Evolutionary conservation across 1,139 yeast genomes (phyloP), one percentile per base, ranked within the genome.

Genomic region (Yamadazyma blattariae): DNA sequence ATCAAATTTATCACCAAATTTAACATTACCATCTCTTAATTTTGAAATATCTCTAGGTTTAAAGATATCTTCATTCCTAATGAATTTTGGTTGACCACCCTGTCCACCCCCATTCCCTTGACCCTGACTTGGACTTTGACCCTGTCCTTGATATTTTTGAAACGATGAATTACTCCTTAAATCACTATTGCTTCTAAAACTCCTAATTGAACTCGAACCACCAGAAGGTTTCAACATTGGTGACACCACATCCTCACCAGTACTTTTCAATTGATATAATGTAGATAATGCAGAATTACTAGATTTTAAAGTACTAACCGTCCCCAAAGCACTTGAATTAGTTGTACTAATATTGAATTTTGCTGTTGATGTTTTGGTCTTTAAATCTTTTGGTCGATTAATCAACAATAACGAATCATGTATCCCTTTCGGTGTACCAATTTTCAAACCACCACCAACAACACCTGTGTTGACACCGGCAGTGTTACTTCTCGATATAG

Each of bases 231-330:
- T 38, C 2, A 35, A 25, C 6, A 28, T 9, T 3, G 48, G 47
- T 5, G 48, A 34, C 5, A 14, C 12, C 0, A 27, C 20, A n/a
- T 20, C 7, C n/a, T 61, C 69, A 6, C 64, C 69, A 9, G 61
- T 54, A 11, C 34, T 32, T 39, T 64, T 67, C 33, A 70, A 52
- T n/a, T 58, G 57, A 44, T 70, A 70, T 30, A 70, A 56, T 1
- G 71, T 47, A 2, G 69, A 57, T 22, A 70, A 52, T 0, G 76
- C 76, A 0, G 74, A 61, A 3, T 49, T 48, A 18, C 59, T 64
- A 8, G 50, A 47, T 5, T 50, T 49, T 9, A 52, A 45, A 21
- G 56, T 53, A 1, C 70, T 52, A 8, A 68, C 74, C 2, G 68
- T 63, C 3, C 74, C 76, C 4, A 56, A 42, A 1, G 61, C 74